Evolutionary conservation across 129 eudicot genomes (phyloP).

Genomic region (Lactuca saligna): DNA sequence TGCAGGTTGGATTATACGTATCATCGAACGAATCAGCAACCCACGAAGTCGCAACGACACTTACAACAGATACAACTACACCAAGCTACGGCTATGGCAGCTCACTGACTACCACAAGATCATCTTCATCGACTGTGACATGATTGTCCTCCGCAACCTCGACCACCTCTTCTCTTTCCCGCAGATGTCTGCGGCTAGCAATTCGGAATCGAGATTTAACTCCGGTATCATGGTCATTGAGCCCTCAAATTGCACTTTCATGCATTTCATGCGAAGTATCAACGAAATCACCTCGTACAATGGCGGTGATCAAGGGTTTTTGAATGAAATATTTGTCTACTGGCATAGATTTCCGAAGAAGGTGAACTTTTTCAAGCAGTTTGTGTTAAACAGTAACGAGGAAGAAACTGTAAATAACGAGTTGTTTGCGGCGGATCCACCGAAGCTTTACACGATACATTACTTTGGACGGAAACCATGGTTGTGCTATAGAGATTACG

Average conservation of each 20-base stretch:
- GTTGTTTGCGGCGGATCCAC: slow-evolving; percentile 78
- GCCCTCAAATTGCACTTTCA: slow-evolving; percentile 81
- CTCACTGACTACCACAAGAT: slow-evolving; percentile 71
- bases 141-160: slow-evolving; percentile 68
- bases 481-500: slow-evolving; percentile 83
- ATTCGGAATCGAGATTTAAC: slow-evolving; percentile 74
- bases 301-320: slow-evolving; percentile 93
- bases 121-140: slow-evolving; percentile 82
- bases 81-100: slow-evolving; percentile 89
- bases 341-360: slow-evolving; percentile 89
- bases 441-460: slow-evolving; percentile 72
- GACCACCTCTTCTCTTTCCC: slow-evolving; percentile 76
- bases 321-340: slow-evolving; percentile 78
- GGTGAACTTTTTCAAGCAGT: slow-evolving; percentile 75
- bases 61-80: slow-evolving; percentile 83
- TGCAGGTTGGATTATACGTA: slow-evolving; percentile 80
- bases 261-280: slow-evolving; percentile 44
- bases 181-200: slow-evolving; percentile 79
- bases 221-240: slow-evolving; percentile 92
- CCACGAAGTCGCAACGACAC: slow-evolving; percentile 64
- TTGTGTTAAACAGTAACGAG: slow-evolving; percentile 62
- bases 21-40: slow-evolving; percentile 79
- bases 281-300: slow-evolving; percentile 68
- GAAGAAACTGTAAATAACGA: slow-evolving; percentile 72
- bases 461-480: slow-evolving; percentile 91